These are phyloP conservation scores for Trypanosomatidae sp. DNA, from an alignment of 208 protist genomes.

Conservation along the genomic window DNA sequence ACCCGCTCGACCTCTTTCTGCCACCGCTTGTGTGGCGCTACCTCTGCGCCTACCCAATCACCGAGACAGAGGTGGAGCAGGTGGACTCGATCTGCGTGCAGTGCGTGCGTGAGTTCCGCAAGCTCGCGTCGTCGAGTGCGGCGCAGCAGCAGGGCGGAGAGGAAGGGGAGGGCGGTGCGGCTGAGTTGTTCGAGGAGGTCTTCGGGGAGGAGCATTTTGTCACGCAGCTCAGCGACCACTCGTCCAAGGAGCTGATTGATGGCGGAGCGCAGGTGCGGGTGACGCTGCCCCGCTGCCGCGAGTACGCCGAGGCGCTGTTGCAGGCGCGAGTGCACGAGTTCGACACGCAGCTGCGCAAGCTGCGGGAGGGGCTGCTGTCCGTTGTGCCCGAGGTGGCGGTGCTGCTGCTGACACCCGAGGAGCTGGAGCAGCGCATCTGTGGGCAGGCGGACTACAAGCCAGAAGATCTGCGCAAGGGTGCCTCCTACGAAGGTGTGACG, in stretches of 20 bases:
- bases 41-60: constrained; percentile 66
- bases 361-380: constrained; percentile 85
- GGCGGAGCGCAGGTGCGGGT: constrained; percentile 61
- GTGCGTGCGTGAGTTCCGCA: constrained; percentile 80
- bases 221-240: constrained; percentile 80
- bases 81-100: constrained; percentile 87
- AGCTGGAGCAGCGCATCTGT: constrained; percentile 90
- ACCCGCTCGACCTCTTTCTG: constrained; percentile 91
- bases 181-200: constrained; percentile 72
- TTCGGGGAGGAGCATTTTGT: constrained; percentile 89
- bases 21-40: constrained; percentile 93
- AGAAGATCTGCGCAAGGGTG: constrained; percentile 76
- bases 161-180: constrained; percentile 17
- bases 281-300: constrained; percentile 65
- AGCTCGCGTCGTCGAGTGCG: constrained; percentile 22
- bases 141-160: background rate
- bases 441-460: constrained; percentile 90
- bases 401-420: constrained; percentile 81
- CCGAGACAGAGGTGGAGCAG: constrained; percentile 67
- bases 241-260: constrained; percentile 69
- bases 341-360: constrained; percentile 63
- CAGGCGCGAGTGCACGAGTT: constrained; percentile 82
- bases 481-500: constrained; percentile 83
- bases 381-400: constrained; percentile 88
- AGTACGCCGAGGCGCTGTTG: constrained; percentile 81